Evolutionary conservation across 208 protist genomes (phyloP), one percentile per base, ranked within the genome.

Genomic region (Leishmania amazonensis): DNA sequence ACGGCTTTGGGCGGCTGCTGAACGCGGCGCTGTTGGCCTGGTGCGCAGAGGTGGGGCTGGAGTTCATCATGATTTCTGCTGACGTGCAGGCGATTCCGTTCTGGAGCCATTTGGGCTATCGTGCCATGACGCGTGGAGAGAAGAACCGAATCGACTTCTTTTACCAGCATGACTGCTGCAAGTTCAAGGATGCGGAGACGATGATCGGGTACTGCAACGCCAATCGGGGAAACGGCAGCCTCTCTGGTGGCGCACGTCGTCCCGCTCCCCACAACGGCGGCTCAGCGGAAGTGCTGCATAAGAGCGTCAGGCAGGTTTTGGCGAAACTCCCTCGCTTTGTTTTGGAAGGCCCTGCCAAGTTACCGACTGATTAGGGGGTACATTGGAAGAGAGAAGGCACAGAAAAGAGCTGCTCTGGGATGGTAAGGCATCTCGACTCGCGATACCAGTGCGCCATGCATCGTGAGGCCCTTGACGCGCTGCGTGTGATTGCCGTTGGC

Each of bases 31-130:
- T 97, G 38, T 68, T 84, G 72, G 79, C 83, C n/a, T 96, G 91
- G 91, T 96, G 91, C 83, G 76, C 68, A 28, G 85, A 88, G 68
- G 81, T 81, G 7, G 87, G 79, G 17, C 90, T 94, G 81, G 93
- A 96, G 88, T 96, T 97, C 81, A 76, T 94, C 21, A 95, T 97
- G 93, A 92, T 97, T 38, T 96, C 93, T n/a, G 94, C 94, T 28
- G 94, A 97, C 76, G 81, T 91, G 60, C 82, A 97, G 87, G 94
- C 94, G 19, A 90, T 97, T 64, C 87, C 89, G 9, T 97, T 97
- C 67, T 97, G 94, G 93, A 53, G 84, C 17, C 91, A 94, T 68
- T 54, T 97, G 35, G 93, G 94, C 75, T 97, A 96, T 83, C 83
- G 78, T n/a, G 62, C 85, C 49, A 96, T 97, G 92, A 87, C 91